Evolutionary conservation across 2,329 filamentous ascomycete genomes (phyloP).

Genomic region (Talaromyces verruculosus): DNA sequence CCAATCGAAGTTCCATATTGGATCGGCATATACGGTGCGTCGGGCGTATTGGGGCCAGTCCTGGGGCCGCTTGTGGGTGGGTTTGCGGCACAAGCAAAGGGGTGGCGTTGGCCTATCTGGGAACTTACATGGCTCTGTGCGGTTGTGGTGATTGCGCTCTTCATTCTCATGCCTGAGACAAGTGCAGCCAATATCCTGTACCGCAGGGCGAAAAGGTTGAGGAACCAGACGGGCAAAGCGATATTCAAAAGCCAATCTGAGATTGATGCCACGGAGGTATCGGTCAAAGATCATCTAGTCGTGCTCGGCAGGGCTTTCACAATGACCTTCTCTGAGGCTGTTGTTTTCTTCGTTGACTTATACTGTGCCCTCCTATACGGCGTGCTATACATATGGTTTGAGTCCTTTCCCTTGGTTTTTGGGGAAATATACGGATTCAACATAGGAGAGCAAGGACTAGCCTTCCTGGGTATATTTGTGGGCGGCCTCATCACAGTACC

Average conservation of each 20-base stretch:
- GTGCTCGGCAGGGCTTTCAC: slow-evolving; percentile 29
- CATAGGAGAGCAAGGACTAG: slow-evolving; percentile 41
- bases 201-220: slow-evolving; percentile 48
- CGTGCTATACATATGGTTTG: slow-evolving; percentile 32
- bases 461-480: slow-evolving; percentile 46
- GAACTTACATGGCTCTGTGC: slow-evolving; percentile 58
- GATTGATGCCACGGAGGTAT: slow-evolving; percentile 53
- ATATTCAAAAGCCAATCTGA: slow-evolving; percentile 62
- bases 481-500: slow-evolving; percentile 47
- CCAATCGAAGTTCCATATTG: slow-evolving; percentile 50
- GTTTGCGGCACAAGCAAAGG: slow-evolving; percentile 46
- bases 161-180: slow-evolving; percentile 54
- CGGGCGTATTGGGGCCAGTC: slow-evolving; percentile 42
- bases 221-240: slow-evolving; percentile 59
- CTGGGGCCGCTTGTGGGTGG: slow-evolving; percentile 52
- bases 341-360: slow-evolving; percentile 30
- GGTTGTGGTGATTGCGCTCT: slow-evolving; percentile 46
- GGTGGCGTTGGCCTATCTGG: slow-evolving; percentile 58
- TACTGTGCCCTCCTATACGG: slow-evolving; percentile 35
- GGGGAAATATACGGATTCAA: slow-evolving; percentile 41
- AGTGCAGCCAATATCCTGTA: slow-evolving; percentile 15
- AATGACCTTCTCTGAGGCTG: slow-evolving; percentile 31
- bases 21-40: slow-evolving; percentile 52
- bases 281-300: slow-evolving; percentile 23
- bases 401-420: slow-evolving; percentile 33